Conservation (phyloP, 2,329 filamentous ascomycete genomes). For the Monosporascus cannonballus region DNA sequence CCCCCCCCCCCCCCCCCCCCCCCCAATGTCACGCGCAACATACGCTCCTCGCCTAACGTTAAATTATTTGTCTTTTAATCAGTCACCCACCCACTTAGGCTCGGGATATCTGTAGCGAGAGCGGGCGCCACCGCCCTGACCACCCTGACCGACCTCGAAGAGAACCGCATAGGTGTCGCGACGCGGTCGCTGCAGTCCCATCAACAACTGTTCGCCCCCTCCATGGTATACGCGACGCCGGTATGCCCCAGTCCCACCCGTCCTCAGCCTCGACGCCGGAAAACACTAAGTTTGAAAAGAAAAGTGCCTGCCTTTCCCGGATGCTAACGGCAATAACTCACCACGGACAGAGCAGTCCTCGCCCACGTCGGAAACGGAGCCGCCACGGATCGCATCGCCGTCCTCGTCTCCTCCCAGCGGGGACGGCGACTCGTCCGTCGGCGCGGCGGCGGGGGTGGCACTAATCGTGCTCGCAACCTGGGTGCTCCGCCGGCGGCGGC, state of each 20-base stretch:
- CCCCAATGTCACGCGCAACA: too few relatives aligned
- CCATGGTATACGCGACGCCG: slow-evolving; percentile 13
- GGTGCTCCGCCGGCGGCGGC: slow-evolving; percentile 8
- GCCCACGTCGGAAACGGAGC: neutral
- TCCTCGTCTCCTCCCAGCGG: neutral
- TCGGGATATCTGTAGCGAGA: too few relatives aligned
- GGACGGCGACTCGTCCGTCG: slow-evolving; percentile 2
- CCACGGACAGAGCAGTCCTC: neutral
- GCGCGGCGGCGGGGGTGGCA: slow-evolving; percentile 1
- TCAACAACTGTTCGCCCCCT: slow-evolving; percentile 13
- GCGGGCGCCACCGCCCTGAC: neutral
- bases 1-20: too few relatives aligned
- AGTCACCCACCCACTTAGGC: too few relatives aligned
- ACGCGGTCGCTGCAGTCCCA: neutral
- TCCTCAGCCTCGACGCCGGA: neutral
- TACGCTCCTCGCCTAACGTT: too few relatives aligned
- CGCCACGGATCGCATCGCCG: neutral
- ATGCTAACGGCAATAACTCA: neutral
- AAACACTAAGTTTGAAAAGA: neutral
- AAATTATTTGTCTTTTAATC: too few relatives aligned
- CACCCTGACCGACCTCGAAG: slow-evolving; percentile 7
- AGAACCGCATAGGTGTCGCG: slow-evolving; percentile 1
- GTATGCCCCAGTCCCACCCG: slow-evolving; percentile 3
- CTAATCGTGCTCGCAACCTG: slow-evolving; percentile 6
- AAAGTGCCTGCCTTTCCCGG: neutral